Evolutionary conservation across 129 eudicot genomes (phyloP), one percentile per base, ranked within the genome.

Genomic region (Silybum marianum): DNA sequence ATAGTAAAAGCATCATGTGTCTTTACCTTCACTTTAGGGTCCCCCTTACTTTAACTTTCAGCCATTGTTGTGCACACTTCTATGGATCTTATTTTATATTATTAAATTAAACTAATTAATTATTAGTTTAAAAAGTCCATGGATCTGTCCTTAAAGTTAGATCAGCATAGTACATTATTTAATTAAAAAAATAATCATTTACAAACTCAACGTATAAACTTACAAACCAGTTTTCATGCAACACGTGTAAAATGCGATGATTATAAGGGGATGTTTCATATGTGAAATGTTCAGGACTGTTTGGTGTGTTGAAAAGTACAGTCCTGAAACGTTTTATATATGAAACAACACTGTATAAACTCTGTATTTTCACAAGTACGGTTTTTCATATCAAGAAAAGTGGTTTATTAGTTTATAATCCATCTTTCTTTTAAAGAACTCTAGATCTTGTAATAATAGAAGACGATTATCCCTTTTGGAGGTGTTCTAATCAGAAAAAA

Each of bases 1-100:
- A 80, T 65, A 71, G 84, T 80, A 77, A 79, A 40, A 79, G 80
- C 48, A 69, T 76, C 98, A 93, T 89, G 92, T 93, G 89, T 38
- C 84, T 86, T 89, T 81, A 86, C 84, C 94, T 71, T 78, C 86
- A 70, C 77, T 88, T 84, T 75, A 85, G 97, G 90, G 72, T 23
- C 87, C 48, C 82, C 80, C 78, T 87, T 89, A 80, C 90, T 88
- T 90, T 77, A 79, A 79, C 73, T 86, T 85, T 80, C 80, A 84
- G 83, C 84, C 89, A 88, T 30, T 80, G 62, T 68, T 42, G 82
- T 78, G 30, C 81, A n/a, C 75, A 54, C 78, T 78, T 82, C 77
- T 72, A 28, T 32, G 38, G 71, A 83, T 77, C 84, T 77, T 54
- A 62, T 71, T 78, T 66, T 42, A 81, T 75, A 62, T 44, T 16